A percentile compares a stretch with the other conserved stretches of the same genome.
Evolutionary conservation across 2,329 filamentous ascomycete genomes (phyloP).

Genomic region (Exophiala spinifera): DNA sequence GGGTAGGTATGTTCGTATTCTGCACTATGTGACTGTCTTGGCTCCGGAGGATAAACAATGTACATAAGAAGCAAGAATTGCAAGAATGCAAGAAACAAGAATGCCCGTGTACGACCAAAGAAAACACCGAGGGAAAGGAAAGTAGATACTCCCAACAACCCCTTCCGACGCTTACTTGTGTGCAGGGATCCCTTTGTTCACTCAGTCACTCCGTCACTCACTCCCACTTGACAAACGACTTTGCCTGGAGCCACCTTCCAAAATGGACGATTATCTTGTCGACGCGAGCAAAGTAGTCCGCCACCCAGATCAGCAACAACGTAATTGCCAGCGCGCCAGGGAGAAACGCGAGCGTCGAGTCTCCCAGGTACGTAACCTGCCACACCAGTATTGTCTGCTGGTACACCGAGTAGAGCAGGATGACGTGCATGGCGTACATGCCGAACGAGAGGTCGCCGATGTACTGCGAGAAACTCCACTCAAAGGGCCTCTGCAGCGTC

Average conservation of each 20-base stretch:
- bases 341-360: not conserved
- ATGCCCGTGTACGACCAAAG: too few relatives aligned
- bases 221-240: slow-evolving; percentile 1
- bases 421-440: slow-evolving; percentile 45
- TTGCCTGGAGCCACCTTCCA: slow-evolving; percentile 7
- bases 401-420: not conserved
- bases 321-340: not conserved
- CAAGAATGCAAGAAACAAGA: too few relatives aligned
- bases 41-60: too few relatives aligned
- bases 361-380: not conserved
- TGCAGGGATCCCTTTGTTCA: too few relatives aligned
- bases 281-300: slow-evolving; percentile 9
- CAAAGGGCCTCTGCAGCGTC: slow-evolving; percentile 42
- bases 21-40: too few relatives aligned
- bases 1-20: too few relatives aligned
- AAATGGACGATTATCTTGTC: slow-evolving; percentile 8
- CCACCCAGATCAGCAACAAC: slow-evolving; percentile 3
- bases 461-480: slow-evolving; percentile 43
- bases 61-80: too few relatives aligned
- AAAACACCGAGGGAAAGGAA: too few relatives aligned
- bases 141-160: too few relatives aligned
- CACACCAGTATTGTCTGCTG: not conserved
- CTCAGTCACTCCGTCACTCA: too few relatives aligned
- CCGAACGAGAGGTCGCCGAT: slow-evolving; percentile 47
- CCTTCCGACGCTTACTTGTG: too few relatives aligned